These are phyloP conservation scores for Cyclotella kingstonii DNA, from an alignment of 108 stramenopile species.

Conservation along the genomic window DNA sequence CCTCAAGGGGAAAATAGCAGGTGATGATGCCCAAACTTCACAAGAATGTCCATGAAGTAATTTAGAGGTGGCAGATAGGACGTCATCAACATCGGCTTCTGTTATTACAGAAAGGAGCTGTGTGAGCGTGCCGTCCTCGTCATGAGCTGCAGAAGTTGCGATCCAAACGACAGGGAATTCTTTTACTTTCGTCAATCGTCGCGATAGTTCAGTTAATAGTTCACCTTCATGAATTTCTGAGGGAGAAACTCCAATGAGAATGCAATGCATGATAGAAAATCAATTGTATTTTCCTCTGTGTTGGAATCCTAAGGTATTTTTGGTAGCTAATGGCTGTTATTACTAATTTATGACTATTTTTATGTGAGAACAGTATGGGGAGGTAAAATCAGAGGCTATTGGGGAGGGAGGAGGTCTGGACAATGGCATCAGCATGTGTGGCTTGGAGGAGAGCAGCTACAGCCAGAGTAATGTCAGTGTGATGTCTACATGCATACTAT, in stretches of 20 bases:
- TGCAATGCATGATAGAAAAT: slow-evolving; percentile 24
- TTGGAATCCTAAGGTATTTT: too few relatives aligned
- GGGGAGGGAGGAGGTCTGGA: too few relatives aligned
- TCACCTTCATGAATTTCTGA: slow-evolving; percentile 2
- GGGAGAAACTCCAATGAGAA: slow-evolving; percentile 23
- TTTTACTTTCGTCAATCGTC: slow-evolving; percentile 9
- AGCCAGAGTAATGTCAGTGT: too few relatives aligned
- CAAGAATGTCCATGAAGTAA: slow-evolving; percentile 9
- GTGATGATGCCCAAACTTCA: slow-evolving; percentile 57
- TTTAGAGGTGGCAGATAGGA: neutral
- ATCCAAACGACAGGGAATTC: slow-evolving; percentile 7
- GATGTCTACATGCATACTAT: too few relatives aligned
- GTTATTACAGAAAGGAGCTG: slow-evolving; percentile 20
- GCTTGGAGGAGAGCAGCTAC: too few relatives aligned
- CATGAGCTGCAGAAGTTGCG: neutral
- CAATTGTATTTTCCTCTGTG: too few relatives aligned
- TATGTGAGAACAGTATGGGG: too few relatives aligned
- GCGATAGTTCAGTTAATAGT: slow-evolving; percentile 2
- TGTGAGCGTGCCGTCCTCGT: slow-evolving; percentile 14
- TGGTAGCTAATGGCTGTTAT: too few relatives aligned
- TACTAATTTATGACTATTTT: too few relatives aligned
- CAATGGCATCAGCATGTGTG: too few relatives aligned
- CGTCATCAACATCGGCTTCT: slow-evolving; percentile 19
- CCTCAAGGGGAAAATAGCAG: slow-evolving; percentile 43
- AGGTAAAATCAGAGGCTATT: too few relatives aligned